phyloP scores from a whole-genome alignment of 2,329 filamentous ascomycete species.

The Phialocephala subalpina region DNA sequence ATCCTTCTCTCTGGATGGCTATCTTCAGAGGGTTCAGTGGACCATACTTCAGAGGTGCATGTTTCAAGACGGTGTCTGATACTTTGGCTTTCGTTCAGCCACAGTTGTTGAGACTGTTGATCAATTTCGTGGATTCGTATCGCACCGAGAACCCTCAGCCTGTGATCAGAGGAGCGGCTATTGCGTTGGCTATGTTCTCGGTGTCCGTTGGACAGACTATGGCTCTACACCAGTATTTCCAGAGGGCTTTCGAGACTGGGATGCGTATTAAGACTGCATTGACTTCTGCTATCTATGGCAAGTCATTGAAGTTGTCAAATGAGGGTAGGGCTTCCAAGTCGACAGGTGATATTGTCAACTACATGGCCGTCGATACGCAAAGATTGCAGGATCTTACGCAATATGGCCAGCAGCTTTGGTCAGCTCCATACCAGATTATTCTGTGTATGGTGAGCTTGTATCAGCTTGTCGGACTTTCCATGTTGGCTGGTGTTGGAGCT shows the following conservation, averaged over 20 bases:
- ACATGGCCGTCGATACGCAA: slow-evolving; percentile 98
- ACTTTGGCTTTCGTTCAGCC: slow-evolving; percentile 88
- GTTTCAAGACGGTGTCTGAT: slow-evolving; percentile 93
- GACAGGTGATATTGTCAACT: slow-evolving; percentile 98
- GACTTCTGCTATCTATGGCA: slow-evolving; percentile 90
- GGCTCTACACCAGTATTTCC: slow-evolving; percentile 97
- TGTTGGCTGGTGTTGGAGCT: slow-evolving; percentile 92
- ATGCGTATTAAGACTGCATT: slow-evolving; percentile 96
- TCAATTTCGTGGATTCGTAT: slow-evolving; percentile 86
- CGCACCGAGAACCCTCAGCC: slow-evolving; percentile 71
- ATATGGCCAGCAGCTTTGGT: slow-evolving; percentile 95
- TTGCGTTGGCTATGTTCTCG: slow-evolving; percentile 91
- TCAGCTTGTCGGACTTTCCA: slow-evolving; percentile 91
- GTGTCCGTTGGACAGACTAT: slow-evolving; percentile 87
- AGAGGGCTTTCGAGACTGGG: slow-evolving; percentile 90
- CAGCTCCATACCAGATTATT: slow-evolving; percentile 93
- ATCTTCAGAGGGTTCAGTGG: slow-evolving; percentile 85
- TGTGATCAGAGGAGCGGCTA: slow-evolving; percentile 82
- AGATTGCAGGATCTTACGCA: slow-evolving; percentile 94
- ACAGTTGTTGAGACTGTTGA: slow-evolving; percentile 85
- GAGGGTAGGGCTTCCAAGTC: slow-evolving; percentile 89
- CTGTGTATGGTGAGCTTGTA: slow-evolving; percentile 97
- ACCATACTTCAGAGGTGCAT: slow-evolving; percentile 80
- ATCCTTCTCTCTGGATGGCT: slow-evolving; percentile 87
- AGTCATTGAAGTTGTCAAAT: slow-evolving; percentile 89